Base-by-base conservation (phyloP, 2,329 filamentous ascomycete species). In the Aspergillus flavus region DNA sequence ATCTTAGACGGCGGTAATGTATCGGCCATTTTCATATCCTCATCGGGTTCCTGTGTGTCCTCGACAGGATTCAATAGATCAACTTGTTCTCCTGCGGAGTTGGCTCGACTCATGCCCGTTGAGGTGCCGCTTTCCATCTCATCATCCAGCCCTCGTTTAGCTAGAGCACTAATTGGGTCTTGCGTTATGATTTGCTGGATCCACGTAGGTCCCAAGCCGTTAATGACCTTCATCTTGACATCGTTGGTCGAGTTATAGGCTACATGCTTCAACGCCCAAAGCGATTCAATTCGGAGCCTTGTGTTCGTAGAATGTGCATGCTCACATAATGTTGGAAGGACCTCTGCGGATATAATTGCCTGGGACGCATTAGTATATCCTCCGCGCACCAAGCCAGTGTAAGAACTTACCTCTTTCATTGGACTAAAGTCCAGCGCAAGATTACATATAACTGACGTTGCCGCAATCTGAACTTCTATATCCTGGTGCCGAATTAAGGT, bases 221-320 rank as follows among this genome's bases (percentile, higher is more conserved):
- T 88, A 14, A 98, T 80, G 64, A 92, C 92, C 55, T 86, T 85
- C 71, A 90, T 90, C 78, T 95, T 96, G 68, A 91, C 82, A 14
- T 90, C 86, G 52, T 90, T 88, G 21, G 86, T 85, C 6, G 91
- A 87, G 26, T 88, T 89, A 66, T 91, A 86, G 3, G 96, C 90
- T 57, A 97, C 85, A 78, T 98, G 93, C 75, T 98, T 98, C 62
- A 99, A 81, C 6, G 93, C 93, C 94, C 95, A 99, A 1, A 99
- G 80, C 26, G 94, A 93, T 71, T 95, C 93, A 30, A 96, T 84
- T 28, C 93, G 88, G 59, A 98, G 82, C 54, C 89, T 87, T n/a
- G 91, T 86, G 72, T 94, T 91, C 54, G 86, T 84, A 0, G 92
- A 95, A 75, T 91, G 91, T 1, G 94, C 93, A 74, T 97, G 92